A percentile compares a stretch with the other conserved stretches of the same genome.
These are phyloP conservation scores for Dactylis glomerata DNA, from an alignment of 176 grass and related monocot genomes.

Conservation along the genomic window DNA sequence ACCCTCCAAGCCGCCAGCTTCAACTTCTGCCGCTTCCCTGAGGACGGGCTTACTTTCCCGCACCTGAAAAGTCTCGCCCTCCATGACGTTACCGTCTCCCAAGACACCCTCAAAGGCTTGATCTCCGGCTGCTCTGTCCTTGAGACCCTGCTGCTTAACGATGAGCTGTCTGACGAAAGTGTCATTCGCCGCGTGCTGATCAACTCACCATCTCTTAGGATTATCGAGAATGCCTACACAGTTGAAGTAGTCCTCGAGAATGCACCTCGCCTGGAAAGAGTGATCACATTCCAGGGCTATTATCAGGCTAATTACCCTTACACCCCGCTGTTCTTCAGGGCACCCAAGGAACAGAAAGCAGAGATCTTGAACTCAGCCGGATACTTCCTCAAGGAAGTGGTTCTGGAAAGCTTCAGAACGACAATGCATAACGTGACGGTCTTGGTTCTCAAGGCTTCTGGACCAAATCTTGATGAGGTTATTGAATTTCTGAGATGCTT, in stretches of 20 bases:
- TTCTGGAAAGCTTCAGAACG: neutral
- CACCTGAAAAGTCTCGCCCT: neutral
- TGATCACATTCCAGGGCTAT: neutral
- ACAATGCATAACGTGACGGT: neutral
- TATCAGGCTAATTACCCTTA: neutral
- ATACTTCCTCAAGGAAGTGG: neutral
- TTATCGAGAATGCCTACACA: neutral
- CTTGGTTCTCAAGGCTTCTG: neutral
- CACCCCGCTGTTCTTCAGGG: neutral
- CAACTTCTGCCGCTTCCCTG: neutral
- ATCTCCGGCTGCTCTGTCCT: neutral
- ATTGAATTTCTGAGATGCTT: neutral
- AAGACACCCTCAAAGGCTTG: neutral
- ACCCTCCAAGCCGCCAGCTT: neutral
- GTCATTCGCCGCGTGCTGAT: neutral
- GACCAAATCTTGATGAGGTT: neutral
- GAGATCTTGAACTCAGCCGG: neutral
- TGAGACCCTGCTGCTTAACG: neutral
- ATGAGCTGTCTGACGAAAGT: neutral
- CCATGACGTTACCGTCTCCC: neutral
- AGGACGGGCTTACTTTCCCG: neutral
- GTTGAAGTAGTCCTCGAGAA: neutral
- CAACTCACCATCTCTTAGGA: neutral
- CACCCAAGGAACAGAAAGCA: neutral
- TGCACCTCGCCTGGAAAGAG: neutral